These are phyloP conservation scores for Emydomyces testavorans DNA, from an alignment of 2,329 filamentous ascomycete species.

Conservation along the genomic window DNA sequence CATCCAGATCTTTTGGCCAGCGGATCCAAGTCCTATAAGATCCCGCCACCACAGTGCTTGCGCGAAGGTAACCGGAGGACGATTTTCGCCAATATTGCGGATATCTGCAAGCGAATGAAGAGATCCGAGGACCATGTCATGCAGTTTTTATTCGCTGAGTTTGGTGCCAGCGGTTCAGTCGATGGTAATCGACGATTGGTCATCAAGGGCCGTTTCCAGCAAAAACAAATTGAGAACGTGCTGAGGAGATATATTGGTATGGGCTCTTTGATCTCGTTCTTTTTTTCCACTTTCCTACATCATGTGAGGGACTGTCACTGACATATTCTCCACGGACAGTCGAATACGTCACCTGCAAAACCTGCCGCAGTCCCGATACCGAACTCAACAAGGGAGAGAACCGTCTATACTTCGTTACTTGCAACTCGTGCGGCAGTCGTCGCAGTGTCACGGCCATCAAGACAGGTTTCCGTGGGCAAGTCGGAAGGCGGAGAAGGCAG, in stretches of 20 bases:
- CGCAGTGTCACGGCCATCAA: slow-evolving; percentile 96
- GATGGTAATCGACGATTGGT: slow-evolving; percentile 86
- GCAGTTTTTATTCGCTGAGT: slow-evolving; percentile 90
- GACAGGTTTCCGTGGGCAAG: slow-evolving; percentile 98
- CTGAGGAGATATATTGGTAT: slow-evolving; percentile 86
- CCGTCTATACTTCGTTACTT: slow-evolving; percentile 96
- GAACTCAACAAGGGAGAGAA: slow-evolving; percentile 98
- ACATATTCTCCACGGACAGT: slow-evolving; percentile 38
- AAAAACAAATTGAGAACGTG: slow-evolving; percentile 98
- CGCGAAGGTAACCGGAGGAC: slow-evolving; percentile 99
- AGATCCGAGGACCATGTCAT: slow-evolving; percentile 95
- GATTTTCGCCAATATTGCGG: slow-evolving; percentile 96
- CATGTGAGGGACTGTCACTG: too few relatives aligned
- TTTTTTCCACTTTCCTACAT: too few relatives aligned
- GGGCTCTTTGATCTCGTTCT: slow-evolving; percentile 21
- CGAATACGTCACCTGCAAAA: slow-evolving; percentile 99
- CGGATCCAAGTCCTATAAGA: slow-evolving; percentile 94
- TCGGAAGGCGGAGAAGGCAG: slow-evolving; percentile 96
- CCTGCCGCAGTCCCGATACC: slow-evolving; percentile 86
- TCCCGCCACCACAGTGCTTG: slow-evolving; percentile 93
- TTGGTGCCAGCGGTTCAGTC: slow-evolving; percentile 93
- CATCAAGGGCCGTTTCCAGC: slow-evolving; percentile 99
- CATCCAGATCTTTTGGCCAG: slow-evolving; percentile 89
- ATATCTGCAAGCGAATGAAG: slow-evolving; percentile 99
- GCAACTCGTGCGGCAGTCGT: slow-evolving; percentile 74